phyloP scores from a whole-genome alignment of 2,329 filamentous ascomycete species.

The Canariomyces notabilis region DNA sequence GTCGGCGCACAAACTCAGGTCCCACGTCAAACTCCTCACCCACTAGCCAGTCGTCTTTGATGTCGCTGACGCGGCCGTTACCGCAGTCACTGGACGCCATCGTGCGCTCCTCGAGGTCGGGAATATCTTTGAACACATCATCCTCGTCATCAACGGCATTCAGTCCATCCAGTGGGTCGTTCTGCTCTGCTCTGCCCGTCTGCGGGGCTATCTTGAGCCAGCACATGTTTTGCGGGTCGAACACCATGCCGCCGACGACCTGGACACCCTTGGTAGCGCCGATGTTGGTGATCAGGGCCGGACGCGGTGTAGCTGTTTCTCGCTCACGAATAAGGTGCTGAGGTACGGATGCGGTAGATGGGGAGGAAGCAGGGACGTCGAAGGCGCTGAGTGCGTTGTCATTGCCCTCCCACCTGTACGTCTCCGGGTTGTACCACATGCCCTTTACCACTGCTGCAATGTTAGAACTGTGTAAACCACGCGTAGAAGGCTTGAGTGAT shows the following conservation, averaged over 20 bases:
- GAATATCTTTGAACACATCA: conserved; percentile 91
- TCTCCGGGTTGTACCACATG: conserved; percentile 89
- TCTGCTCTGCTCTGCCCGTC: conserved; percentile 38
- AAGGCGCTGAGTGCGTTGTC: conserved; percentile 80
- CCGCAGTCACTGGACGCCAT: conserved; percentile 45
- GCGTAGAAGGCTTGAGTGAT: no score
- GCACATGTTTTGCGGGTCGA: conserved; percentile 94
- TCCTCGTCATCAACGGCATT: conserved; percentile 80
- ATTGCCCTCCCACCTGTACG: conserved; percentile 92
- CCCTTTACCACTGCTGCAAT: conserved; percentile 68
- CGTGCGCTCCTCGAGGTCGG: conserved; percentile 72
- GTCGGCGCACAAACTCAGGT: conserved; percentile 83
- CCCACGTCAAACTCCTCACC: conserved; percentile 98
- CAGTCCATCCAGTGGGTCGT: conserved; percentile 58
- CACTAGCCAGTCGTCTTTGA: conserved; percentile 75
- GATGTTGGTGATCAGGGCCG: conserved; percentile 88
- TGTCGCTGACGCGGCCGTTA: conserved; percentile 51
- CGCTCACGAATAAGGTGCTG: conserved; percentile 47
- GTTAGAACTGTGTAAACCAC: no score
- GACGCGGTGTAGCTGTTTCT: conserved; percentile 55
- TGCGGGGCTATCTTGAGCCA: conserved; percentile 75
- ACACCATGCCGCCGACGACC: conserved; percentile 96
- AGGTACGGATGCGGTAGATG: conserved; percentile 45
- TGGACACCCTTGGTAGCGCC: conserved; percentile 80
- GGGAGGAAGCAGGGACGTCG: conserved; percentile 56